These are phyloP conservation scores for Fusarium paranaense DNA, from an alignment of 2,329 filamentous ascomycete species.

Conservation along the genomic window DNA sequence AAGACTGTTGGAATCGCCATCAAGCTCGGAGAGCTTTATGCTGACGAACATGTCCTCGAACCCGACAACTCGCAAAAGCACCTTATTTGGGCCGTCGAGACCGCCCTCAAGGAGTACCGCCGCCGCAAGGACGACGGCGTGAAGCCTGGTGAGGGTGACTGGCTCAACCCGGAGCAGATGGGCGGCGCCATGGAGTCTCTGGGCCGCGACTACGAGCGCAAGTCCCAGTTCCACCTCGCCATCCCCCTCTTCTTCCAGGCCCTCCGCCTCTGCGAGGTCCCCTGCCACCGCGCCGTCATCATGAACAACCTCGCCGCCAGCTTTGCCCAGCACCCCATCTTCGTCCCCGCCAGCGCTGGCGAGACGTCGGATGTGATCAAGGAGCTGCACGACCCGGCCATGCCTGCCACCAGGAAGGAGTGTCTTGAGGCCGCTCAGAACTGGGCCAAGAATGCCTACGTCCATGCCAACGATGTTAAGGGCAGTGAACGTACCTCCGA, in stretches of 20 bases:
- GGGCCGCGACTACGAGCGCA: constrained; percentile 79
- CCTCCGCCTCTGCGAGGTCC: constrained; percentile 72
- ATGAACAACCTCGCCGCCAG: constrained; percentile 87
- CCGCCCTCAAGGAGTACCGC: constrained; percentile 78
- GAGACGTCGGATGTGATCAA: constrained; percentile 46
- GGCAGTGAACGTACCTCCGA: constrained; percentile 77
- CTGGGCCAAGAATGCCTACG: constrained; percentile 84
- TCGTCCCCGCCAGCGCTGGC: constrained; percentile 42
- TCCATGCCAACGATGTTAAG: constrained; percentile 72
- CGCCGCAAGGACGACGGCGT: constrained; percentile 75
- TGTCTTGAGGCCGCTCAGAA: constrained; percentile 77
- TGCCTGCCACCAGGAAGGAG: constrained; percentile 63
- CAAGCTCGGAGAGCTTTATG: constrained; percentile 88
- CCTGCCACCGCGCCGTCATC: constrained; percentile 83
- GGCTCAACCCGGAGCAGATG: constrained; percentile 77
- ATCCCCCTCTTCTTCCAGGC: constrained; percentile 90
- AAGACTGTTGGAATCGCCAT: constrained; percentile 81
- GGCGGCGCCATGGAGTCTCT: constrained; percentile 82
- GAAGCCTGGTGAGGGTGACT: constrained; percentile 76
- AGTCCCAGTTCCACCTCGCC: constrained; percentile 82
- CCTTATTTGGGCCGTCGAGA: constrained; percentile 85
- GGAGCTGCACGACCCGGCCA: constrained; percentile 44
- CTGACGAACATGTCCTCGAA: constrained; percentile 79
- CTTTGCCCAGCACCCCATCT: constrained; percentile 74
- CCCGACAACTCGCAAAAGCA: constrained; percentile 77